These are phyloP conservation scores for Thinopyrum elongatum DNA, from an alignment of 176 grass and related monocot species.

Conservation along the genomic window DNA sequence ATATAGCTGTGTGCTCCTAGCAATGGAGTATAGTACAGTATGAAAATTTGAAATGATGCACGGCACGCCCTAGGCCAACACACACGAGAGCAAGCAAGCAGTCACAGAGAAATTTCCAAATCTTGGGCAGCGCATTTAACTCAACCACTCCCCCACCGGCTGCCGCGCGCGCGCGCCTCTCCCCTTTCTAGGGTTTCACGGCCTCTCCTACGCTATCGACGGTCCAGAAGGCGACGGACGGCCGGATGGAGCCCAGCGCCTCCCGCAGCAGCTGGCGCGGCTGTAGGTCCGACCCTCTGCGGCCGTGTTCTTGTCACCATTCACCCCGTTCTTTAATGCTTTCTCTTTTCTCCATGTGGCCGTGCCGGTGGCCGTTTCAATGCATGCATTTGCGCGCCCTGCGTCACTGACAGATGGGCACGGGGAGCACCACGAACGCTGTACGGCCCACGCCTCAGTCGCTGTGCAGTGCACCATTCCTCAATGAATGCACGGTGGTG, in stretches of 20 bases:
- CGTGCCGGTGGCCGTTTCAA: neutral
- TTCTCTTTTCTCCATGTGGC: constrained; percentile 40
- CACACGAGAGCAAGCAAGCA: constrained; percentile 19
- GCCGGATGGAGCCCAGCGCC: neutral
- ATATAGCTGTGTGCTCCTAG: neutral
- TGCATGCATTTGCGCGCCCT: neutral
- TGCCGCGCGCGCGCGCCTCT: constrained; percentile 15
- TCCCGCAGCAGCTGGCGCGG: constrained; percentile 18
- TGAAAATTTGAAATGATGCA: constrained; percentile 34
- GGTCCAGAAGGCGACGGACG: constrained; percentile 27
- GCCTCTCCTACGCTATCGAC: neutral
- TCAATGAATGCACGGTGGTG: neutral
- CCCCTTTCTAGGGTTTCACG: constrained; percentile 44
- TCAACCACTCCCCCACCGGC: constrained; percentile 40
- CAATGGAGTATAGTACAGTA: neutral
- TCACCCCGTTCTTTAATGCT: constrained; percentile 60
- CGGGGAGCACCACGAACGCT: accelerated
- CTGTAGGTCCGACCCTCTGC: constrained; percentile 54
- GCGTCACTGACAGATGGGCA: neutral
- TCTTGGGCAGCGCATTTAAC: constrained; percentile 59
- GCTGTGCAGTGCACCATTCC: neutral
- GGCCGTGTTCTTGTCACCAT: constrained; percentile 58
- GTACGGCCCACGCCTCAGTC: neutral
- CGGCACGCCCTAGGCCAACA: constrained; percentile 15
- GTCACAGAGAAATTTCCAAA: constrained; percentile 44